Conservation (phyloP, 495 filamentous ascomycete species). For the Aspergillus bertholletiae region DNA sequence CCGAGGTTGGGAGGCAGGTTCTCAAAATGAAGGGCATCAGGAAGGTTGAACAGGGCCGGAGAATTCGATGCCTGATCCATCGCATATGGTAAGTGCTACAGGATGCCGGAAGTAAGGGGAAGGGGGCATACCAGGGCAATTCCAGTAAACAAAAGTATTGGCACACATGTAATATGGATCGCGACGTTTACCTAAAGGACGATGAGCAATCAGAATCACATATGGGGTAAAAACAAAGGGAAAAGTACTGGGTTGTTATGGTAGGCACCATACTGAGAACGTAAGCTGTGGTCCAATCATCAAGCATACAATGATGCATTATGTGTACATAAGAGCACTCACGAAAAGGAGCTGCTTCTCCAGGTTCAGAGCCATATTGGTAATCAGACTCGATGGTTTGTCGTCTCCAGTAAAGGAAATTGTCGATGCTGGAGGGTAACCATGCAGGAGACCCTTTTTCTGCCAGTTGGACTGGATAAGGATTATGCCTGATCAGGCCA, state of each 20-base stretch:
- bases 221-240: not conserved
- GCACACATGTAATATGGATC: constrained; percentile 90
- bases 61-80: constrained; percentile 66
- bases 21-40: constrained; percentile 63
- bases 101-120: not conserved
- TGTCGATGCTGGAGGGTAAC: not conserved
- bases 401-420: not conserved
- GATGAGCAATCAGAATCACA: constrained; percentile 2
- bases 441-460: not conserved
- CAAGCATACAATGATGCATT: not conserved
- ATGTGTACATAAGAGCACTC: constrained; percentile 29
- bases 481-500: constrained; percentile 9
- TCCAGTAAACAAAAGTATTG: constrained; percentile 72
- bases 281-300: constrained; percentile 20
- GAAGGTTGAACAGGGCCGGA: constrained; percentile 66
- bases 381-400: not conserved
- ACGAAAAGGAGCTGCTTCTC: constrained; percentile 80
- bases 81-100: not conserved
- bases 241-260: constrained; percentile 72
- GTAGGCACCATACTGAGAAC: constrained; percentile 83
- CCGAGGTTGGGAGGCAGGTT: constrained; percentile 80
- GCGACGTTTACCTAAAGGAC: constrained; percentile 65
- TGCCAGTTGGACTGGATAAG: not conserved
- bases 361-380: constrained; percentile 67
- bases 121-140: constrained; percentile 67